These are phyloP conservation scores for Exophiala xenobiotica DNA, from an alignment of 2,329 filamentous ascomycete species.

Conservation along the genomic window DNA sequence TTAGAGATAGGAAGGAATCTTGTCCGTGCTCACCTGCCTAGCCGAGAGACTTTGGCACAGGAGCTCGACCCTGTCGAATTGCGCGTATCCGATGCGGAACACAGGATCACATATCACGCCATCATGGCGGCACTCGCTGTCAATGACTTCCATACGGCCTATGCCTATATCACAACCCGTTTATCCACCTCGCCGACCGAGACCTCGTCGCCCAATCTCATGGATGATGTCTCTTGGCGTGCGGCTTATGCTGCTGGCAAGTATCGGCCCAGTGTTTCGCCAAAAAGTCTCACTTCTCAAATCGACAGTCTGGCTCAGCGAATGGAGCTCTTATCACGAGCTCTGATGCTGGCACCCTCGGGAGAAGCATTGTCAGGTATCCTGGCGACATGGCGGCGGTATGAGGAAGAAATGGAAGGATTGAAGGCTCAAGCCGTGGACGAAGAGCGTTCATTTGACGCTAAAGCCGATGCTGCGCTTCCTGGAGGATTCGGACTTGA, in stretches of 20 bases:
- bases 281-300: conserved; percentile 40
- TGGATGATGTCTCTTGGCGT: conserved; percentile 63
- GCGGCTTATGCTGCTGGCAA: conserved; percentile 63
- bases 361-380: conserved; percentile 59
- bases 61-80: conserved; percentile 19
- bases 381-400: conserved; percentile 61
- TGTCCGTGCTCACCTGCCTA: conserved; percentile 46
- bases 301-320: conserved; percentile 61
- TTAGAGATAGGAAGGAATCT: conserved; percentile 61
- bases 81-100: conserved; percentile 41
- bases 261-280: conserved; percentile 43
- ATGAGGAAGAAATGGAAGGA: conserved; percentile 59
- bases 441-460: conserved; percentile 59
- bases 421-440: conserved; percentile 55
- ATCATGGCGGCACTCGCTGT: conserved; percentile 45
- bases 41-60: conserved; percentile 7
- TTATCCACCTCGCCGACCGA: conserved; percentile 40
- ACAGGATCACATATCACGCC: conserved; percentile 48
- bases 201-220: conserved; percentile 25
- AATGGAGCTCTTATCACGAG: conserved; percentile 63
- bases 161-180: conserved; percentile 64
- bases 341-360: conserved; percentile 59
- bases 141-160: conserved; percentile 59
- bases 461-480: conserved; percentile 49
- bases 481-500: conserved; percentile 47